Evolutionary conservation across 2,329 filamentous ascomycete species (phyloP).

Genomic region (Dactylonectria estremocensis): DNA sequence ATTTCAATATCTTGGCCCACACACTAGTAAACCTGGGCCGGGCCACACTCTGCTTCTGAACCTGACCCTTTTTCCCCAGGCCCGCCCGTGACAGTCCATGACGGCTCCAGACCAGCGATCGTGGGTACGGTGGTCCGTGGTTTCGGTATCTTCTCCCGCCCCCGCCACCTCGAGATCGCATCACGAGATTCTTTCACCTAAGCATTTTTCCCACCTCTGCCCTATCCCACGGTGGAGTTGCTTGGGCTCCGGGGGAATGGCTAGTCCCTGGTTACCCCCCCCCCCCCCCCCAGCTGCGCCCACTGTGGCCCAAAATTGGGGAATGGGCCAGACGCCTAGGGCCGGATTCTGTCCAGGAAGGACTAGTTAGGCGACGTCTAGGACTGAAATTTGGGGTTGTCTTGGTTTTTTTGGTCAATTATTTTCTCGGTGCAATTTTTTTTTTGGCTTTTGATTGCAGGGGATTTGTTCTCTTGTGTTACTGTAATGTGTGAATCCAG

Average conservation of each 20-base stretch:
- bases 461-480: not conserved
- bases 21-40: slow-evolving; percentile 5
- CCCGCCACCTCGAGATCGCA: slow-evolving; percentile 29
- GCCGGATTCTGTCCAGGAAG: slow-evolving; percentile 25
- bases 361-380: not conserved
- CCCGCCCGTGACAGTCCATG: not conserved
- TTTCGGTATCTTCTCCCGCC: not conserved
- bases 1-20: not conserved
- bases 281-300: slow-evolving; percentile 1
- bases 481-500: not conserved
- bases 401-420: no score
- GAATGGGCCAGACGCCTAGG: slow-evolving; percentile 12
- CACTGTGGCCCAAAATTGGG: slow-evolving; percentile 22
- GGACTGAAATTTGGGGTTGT: not conserved
- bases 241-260: slow-evolving; percentile 16
- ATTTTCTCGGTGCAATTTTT: not conserved
- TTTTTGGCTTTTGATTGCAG: not conserved
- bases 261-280: not conserved
- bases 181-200: slow-evolving; percentile 50
- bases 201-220: slow-evolving; percentile 26
- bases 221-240: slow-evolving; percentile 25
- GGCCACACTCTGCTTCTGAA: not conserved
- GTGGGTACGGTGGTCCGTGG: slow-evolving; percentile 14
- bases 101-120: slow-evolving; percentile 5
- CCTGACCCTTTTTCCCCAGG: slow-evolving; percentile 3